These are phyloP conservation scores for Sporothrix schenckii DNA, from an alignment of 2,329 filamentous ascomycete genomes.

Conservation along the genomic window DNA sequence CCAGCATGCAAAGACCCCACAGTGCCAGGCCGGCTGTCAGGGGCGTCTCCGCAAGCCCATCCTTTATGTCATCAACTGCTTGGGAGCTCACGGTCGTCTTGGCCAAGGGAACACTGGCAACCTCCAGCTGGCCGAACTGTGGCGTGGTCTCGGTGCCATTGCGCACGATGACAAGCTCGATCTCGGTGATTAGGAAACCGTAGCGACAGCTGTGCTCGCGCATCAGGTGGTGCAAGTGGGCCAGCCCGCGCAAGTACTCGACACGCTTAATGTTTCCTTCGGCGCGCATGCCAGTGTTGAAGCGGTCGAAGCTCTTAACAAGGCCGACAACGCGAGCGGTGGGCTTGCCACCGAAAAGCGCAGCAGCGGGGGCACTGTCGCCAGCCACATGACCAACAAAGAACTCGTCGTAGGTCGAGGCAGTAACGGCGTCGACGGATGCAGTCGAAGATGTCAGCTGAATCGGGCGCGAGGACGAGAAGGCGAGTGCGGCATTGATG, in stretches of 20 bases:
- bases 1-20: constrained; percentile 68
- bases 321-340: constrained; percentile 61
- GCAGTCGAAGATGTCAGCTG: constrained; percentile 44
- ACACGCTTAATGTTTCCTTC: constrained; percentile 84
- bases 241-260: constrained; percentile 82
- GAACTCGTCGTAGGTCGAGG: constrained; percentile 44
- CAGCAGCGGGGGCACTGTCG: constrained; percentile 58
- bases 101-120: constrained; percentile 64
- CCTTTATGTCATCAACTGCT: constrained; percentile 40
- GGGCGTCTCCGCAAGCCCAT: constrained; percentile 45
- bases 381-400: constrained; percentile 67
- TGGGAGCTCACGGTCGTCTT: constrained; percentile 36
- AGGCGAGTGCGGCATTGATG: constrained; percentile 78
- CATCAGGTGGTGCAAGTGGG: constrained; percentile 88
- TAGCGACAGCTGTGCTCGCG: constrained; percentile 91
- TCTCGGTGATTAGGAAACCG: constrained; percentile 95
- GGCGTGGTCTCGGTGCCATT: constrained; percentile 72
- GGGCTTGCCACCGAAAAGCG: constrained; percentile 53
- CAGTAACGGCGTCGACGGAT: background rate
- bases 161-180: constrained; percentile 88
- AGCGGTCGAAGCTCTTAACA: constrained; percentile 89
- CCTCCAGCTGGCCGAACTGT: constrained; percentile 86
- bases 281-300: constrained; percentile 92
- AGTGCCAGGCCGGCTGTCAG: constrained; percentile 74
- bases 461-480: constrained; percentile 70